Evolutionary conservation across 345 rosid genomes (phyloP).

Genomic region (Eucalyptus marginata): DNA sequence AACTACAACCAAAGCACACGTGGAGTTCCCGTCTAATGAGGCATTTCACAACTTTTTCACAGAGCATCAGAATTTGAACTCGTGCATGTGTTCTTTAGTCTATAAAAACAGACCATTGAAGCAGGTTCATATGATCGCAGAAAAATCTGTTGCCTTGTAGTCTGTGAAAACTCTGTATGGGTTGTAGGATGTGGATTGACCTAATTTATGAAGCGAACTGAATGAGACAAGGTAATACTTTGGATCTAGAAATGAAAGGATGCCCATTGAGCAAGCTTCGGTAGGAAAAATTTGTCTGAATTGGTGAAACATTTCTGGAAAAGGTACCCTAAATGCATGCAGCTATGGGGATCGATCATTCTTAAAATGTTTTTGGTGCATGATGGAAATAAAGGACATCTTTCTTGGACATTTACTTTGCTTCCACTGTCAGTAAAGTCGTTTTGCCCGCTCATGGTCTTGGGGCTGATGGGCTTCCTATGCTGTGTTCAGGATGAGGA

Average conservation of each 20-base stretch:
- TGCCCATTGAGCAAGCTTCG: not conserved
- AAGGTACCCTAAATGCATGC: not conserved
- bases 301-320: not conserved
- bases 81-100: too few relatives aligned
- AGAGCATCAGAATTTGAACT: too few relatives aligned
- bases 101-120: not conserved
- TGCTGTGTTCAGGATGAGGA: constrained; percentile 48
- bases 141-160: not conserved
- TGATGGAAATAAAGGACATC: not conserved
- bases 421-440: not conserved
- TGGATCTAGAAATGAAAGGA: not conserved
- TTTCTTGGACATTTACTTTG: not conserved
- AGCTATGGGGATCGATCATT: not conserved
- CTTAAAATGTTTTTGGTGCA: not conserved
- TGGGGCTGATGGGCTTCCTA: not conserved
- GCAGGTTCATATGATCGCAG: not conserved
- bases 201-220: not conserved
- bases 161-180: not conserved
- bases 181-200: not conserved
- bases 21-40: too few relatives aligned
- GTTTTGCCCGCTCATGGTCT: not conserved
- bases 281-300: not conserved
- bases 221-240: not conserved
- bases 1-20: too few relatives aligned
- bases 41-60: too few relatives aligned